Percentiles rank a stretch among this genome's conserved stretches.
Conservation (phyloP, 202 grass and related monocot genomes). For the Musa balbisiana region DNA sequence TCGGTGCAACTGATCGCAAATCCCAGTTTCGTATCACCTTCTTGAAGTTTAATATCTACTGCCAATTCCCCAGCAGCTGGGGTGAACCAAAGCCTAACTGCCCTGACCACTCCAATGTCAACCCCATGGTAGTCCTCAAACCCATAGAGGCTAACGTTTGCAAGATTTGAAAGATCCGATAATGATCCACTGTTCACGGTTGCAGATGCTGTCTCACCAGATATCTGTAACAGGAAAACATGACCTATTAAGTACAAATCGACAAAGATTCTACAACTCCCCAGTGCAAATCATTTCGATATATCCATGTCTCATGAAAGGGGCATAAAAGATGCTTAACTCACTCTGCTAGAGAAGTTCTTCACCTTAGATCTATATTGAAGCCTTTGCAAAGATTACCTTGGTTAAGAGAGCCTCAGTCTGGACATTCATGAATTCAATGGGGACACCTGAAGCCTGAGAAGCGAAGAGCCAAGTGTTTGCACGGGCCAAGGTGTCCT, state of each 20-base stretch:
- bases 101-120: conserved; percentile 96
- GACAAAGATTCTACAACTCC: no score
- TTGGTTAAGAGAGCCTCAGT: conserved; percentile 84
- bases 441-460: conserved; percentile 41
- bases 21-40: conserved; percentile 66
- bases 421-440: conserved; percentile 57
- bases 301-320: no score
- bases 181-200: conserved; percentile 83
- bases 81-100: conserved; percentile 74
- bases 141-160: conserved; percentile 86
- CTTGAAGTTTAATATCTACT: conserved; percentile 61
- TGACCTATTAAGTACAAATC: no score
- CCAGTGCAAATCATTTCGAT: no score
- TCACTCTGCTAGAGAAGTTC: background rate
- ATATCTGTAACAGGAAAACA: conserved; percentile 44
- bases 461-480: conserved; percentile 57
- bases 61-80: conserved; percentile 59
- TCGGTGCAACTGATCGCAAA: conserved; percentile 95
- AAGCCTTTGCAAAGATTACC: conserved; percentile 37
- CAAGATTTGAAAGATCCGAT: conserved; percentile 74
- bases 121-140: conserved; percentile 98
- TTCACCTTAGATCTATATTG: background rate
- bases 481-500: conserved; percentile 61
- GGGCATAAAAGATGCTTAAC: no score
- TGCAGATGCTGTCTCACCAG: conserved; percentile 76